Percentiles rank a stretch among this genome's conserved stretches.
These are phyloP conservation scores for Tuber magnatum DNA, from an alignment of 495 filamentous ascomycete species.

Conservation along the genomic window DNA sequence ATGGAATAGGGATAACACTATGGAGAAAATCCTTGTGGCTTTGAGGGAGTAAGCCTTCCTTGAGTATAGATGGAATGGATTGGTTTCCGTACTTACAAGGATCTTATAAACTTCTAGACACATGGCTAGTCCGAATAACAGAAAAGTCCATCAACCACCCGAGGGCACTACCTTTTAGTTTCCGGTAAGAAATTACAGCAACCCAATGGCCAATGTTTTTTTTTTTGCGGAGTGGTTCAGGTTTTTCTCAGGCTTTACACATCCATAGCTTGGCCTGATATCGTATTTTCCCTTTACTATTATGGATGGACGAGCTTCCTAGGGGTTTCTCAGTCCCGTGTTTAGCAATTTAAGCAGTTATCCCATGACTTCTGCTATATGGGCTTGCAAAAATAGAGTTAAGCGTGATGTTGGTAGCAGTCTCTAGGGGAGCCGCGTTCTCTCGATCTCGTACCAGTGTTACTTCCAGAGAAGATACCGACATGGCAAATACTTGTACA, in stretches of 20 bases:
- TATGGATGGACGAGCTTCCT: neutral
- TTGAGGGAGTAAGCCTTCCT: slow-evolving; percentile 58
- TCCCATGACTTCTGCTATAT: neutral
- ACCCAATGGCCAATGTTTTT: neutral
- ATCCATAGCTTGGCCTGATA: neutral
- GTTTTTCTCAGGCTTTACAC: neutral
- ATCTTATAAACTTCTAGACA: slow-evolving; percentile 51
- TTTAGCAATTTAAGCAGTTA: neutral
- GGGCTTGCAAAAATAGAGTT: neutral
- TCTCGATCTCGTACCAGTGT: neutral
- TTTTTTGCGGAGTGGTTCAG: neutral
- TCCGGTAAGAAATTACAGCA: slow-evolving; percentile 3
- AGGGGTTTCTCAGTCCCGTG: neutral
- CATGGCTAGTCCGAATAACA: slow-evolving; percentile 88
- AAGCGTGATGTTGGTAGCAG: neutral
- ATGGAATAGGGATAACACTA: slow-evolving; percentile 83
- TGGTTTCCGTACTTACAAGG: slow-evolving; percentile 26
- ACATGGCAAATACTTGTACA: neutral
- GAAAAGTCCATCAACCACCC: slow-evolving; percentile 88
- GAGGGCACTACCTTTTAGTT: slow-evolving; percentile 69
- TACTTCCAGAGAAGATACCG: neutral
- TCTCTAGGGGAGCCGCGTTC: neutral
- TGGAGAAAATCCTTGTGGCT: slow-evolving; percentile 90
- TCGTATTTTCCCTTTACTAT: neutral
- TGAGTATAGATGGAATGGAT: neutral